Evolutionary conservation across 2,329 filamentous ascomycete genomes (phyloP).

Genomic region (Fusarium humuli): DNA sequence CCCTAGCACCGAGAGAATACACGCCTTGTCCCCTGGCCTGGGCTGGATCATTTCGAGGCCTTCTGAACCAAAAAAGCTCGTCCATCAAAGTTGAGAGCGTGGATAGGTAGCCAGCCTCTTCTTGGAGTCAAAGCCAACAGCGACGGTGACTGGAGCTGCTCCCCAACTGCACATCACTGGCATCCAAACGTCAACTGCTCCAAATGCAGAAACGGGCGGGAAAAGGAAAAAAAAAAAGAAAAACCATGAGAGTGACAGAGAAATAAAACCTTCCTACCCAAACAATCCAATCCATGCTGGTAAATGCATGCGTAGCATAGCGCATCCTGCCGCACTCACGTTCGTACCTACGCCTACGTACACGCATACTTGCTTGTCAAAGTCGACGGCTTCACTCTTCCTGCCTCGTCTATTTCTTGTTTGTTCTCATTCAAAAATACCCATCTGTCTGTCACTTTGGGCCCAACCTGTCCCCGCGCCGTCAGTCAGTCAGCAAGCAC

Average conservation of each 20-base stretch:
- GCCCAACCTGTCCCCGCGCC: slow-evolving; percentile 20
- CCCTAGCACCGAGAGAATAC: slow-evolving; percentile 39
- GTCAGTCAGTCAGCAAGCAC: slow-evolving; percentile 30
- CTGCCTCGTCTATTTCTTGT: slow-evolving; percentile 24
- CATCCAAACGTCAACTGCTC: slow-evolving; percentile 38
- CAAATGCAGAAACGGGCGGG: slow-evolving; percentile 30
- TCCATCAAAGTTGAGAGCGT: slow-evolving; percentile 29
- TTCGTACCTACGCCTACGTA: slow-evolving; percentile 13
- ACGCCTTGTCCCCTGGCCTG: slow-evolving; percentile 28
- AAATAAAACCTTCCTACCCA: slow-evolving; percentile 22
- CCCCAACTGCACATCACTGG: slow-evolving; percentile 44
- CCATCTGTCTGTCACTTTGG: neutral
- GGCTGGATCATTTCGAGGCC: slow-evolving; percentile 28
- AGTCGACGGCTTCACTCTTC: slow-evolving; percentile 17
- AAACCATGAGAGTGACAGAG: neutral
- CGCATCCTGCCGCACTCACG: slow-evolving; percentile 41
- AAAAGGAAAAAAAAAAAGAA: neutral
- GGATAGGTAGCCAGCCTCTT: slow-evolving; percentile 32
- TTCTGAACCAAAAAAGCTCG: slow-evolving; percentile 16
- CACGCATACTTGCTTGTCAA: slow-evolving; percentile 17
- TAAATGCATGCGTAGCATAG: slow-evolving; percentile 47
- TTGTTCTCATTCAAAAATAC: slow-evolving; percentile 13
- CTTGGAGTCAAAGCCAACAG: slow-evolving; percentile 5
- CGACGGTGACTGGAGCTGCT: slow-evolving; percentile 25
- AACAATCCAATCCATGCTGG: slow-evolving; percentile 44